Evolutionary conservation across 148 eudicot genomes (phyloP).

Genomic region (Fagopyrum tataricum): DNA sequence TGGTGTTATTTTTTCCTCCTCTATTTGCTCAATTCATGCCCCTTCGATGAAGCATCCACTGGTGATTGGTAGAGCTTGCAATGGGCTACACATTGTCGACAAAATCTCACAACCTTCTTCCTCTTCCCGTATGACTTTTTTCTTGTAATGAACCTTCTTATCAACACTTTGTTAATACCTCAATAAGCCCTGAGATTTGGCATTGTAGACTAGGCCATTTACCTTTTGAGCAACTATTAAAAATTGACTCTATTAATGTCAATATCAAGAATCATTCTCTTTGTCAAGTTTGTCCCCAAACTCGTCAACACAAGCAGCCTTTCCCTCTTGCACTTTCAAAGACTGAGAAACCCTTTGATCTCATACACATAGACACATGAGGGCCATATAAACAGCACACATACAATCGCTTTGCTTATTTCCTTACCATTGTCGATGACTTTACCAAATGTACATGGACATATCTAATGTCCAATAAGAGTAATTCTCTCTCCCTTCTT

Average conservation of each 20-base stretch:
- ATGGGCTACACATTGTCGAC: not conserved
- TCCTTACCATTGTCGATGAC: not conserved
- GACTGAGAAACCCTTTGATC: not conserved
- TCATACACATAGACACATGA: conserved; percentile 4
- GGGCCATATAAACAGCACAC: not conserved
- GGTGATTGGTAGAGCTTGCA: not conserved
- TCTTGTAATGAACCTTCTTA: too few relatives aligned
- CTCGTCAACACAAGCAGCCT: not conserved
- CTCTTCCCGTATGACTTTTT: too few relatives aligned
- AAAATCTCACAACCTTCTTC: too few relatives aligned
- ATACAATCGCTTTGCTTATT: not conserved
- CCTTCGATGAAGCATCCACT: not conserved
- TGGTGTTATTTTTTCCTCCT: not conserved
- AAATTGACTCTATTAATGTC: too few relatives aligned
- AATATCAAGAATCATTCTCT: too few relatives aligned
- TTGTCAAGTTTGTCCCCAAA: not conserved
- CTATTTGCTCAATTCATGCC: not conserved
- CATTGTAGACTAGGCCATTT: too few relatives aligned
- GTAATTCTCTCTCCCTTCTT: not conserved
- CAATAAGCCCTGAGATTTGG: too few relatives aligned
- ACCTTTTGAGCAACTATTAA: too few relatives aligned
- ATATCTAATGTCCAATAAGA: not conserved
- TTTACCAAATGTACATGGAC: not conserved
- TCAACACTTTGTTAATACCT: too few relatives aligned
- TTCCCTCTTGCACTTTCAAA: not conserved